Evolutionary conservation across 176 grass and related monocot species (phyloP).

Genomic region (Aechmea fasciata): DNA sequence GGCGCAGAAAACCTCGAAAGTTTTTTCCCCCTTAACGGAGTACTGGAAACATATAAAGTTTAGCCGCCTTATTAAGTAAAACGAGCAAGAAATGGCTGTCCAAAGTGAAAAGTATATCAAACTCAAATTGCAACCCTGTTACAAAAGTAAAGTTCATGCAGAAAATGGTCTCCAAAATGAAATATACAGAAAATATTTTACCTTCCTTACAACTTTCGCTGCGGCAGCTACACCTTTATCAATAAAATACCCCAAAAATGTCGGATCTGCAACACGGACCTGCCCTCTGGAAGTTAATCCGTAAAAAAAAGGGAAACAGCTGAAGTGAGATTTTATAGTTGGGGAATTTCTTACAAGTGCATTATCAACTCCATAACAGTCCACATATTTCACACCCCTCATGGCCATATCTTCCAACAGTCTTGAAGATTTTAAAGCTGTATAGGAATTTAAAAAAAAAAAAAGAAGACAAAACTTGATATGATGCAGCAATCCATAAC

Average conservation of each 20-base stretch:
- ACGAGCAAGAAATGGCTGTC: not conserved
- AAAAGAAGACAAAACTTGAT: not conserved
- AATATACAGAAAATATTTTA: slow-evolving; percentile 15
- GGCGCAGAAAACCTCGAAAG: not conserved
- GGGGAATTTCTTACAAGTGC: slow-evolving; percentile 41
- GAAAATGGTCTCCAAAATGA: not conserved
- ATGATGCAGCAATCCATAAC: not conserved
- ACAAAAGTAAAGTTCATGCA: not conserved
- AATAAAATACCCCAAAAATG: slow-evolving; percentile 94
- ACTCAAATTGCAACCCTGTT: not conserved
- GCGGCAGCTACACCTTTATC: slow-evolving; percentile 80
- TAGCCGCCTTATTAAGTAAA: too few relatives aligned
- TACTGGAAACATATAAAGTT: too few relatives aligned
- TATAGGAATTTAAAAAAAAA: slow-evolving; percentile 10
- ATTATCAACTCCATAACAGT: slow-evolving; percentile 97
- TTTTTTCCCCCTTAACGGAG: too few relatives aligned
- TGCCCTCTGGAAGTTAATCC: slow-evolving; percentile 32
- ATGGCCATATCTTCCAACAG: slow-evolving; percentile 79
- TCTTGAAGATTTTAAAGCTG: slow-evolving; percentile 77
- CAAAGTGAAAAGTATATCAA: not conserved
- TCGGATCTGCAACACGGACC: slow-evolving; percentile 95
- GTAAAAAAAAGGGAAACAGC: slow-evolving; percentile 18
- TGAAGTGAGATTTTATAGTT: slow-evolving; percentile 4
- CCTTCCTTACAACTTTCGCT: slow-evolving; percentile 93
- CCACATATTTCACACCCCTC: slow-evolving; percentile 81